Conservation (phyloP, 495 filamentous ascomycete genomes). For the Bathelium albidoporum region DNA sequence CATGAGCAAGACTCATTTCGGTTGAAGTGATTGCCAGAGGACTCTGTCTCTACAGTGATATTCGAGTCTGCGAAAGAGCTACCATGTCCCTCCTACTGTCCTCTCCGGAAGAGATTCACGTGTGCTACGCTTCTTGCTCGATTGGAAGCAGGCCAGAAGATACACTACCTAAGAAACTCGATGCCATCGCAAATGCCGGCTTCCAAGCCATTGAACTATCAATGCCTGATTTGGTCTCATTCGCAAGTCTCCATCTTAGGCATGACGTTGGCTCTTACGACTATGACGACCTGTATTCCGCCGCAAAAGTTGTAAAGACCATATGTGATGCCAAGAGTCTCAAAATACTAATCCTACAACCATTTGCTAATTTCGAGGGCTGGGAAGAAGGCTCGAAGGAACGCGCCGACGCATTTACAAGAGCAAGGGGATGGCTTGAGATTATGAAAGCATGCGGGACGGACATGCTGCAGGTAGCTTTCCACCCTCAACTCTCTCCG, state of each 20-base stretch:
- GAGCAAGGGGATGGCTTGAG: slow-evolving; percentile 58
- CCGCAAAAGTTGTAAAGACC: slow-evolving; percentile 41
- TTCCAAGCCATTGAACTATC: slow-evolving; percentile 65
- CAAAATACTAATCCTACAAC: slow-evolving; percentile 63
- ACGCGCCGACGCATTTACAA: slow-evolving; percentile 53
- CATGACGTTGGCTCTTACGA: slow-evolving; percentile 44
- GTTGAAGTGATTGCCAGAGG: too few relatives aligned
- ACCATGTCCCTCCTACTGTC: slow-evolving; percentile 21
- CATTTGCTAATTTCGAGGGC: slow-evolving; percentile 73
- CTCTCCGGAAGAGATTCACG: slow-evolving; percentile 42
- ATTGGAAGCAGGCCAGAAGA: slow-evolving; percentile 44
- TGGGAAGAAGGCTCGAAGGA: slow-evolving; percentile 51
- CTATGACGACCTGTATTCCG: slow-evolving; percentile 43
- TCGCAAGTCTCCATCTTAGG: slow-evolving; percentile 42
- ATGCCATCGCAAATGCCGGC: slow-evolving; percentile 54
- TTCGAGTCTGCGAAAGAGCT: not conserved
- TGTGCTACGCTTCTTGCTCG: slow-evolving; percentile 55
- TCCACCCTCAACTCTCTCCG: not conserved
- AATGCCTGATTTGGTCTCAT: slow-evolving; percentile 63
- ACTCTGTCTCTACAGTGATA: too few relatives aligned
- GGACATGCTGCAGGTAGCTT: slow-evolving; percentile 58
- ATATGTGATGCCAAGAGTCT: slow-evolving; percentile 45
- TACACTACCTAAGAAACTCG: slow-evolving; percentile 53
- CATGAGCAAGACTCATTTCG: too few relatives aligned
- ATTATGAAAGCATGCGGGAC: slow-evolving; percentile 63